A percentile compares a stretch with the other conserved stretches of the same genome.
These are phyloP conservation scores for Tetracladium setigerum DNA, from an alignment of 495 filamentous ascomycete species.

Conservation along the genomic window DNA sequence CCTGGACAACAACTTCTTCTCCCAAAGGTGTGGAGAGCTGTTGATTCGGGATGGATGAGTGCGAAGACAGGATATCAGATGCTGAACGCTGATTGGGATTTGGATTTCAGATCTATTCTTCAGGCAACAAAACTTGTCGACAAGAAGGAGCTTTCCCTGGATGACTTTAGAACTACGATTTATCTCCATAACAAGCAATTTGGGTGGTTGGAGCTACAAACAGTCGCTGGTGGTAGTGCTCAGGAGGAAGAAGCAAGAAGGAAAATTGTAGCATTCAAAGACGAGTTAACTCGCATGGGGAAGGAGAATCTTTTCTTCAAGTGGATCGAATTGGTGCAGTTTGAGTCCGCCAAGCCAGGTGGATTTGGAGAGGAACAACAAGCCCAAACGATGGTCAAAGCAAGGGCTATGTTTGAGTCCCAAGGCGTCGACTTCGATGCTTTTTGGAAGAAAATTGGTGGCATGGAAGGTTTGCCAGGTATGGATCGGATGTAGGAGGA, in stretches of 20 bases:
- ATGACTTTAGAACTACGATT: constrained; percentile 56
- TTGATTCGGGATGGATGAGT: constrained; percentile 50
- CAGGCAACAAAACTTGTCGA: constrained; percentile 56
- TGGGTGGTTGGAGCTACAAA: constrained; percentile 58
- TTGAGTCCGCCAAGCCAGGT: constrained; percentile 64
- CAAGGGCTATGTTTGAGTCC: constrained; percentile 59
- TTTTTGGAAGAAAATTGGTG: constrained; percentile 67
- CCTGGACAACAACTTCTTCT: constrained; percentile 21
- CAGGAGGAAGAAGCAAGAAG: constrained; percentile 46
- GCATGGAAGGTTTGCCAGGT: constrained; percentile 50
- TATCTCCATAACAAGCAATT: constrained; percentile 54
- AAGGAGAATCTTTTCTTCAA: constrained; percentile 81
- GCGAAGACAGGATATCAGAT: constrained; percentile 74
- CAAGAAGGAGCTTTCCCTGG: constrained; percentile 42
- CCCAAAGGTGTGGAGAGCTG: constrained; percentile 37
- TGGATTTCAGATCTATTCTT: constrained; percentile 73
- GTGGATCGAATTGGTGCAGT: constrained; percentile 81
- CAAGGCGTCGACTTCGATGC: constrained; percentile 67
- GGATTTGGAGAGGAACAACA: constrained; percentile 66
- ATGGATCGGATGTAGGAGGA: constrained; percentile 24
- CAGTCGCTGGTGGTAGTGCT: constrained; percentile 40
- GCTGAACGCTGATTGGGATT: constrained; percentile 70
- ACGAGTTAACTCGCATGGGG: constrained; percentile 58
- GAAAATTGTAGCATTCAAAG: constrained; percentile 64
- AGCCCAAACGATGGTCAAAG: constrained; percentile 53